These are phyloP conservation scores for Piper longum DNA, from an alignment of 164 flowering plant species.

Conservation along the genomic window DNA sequence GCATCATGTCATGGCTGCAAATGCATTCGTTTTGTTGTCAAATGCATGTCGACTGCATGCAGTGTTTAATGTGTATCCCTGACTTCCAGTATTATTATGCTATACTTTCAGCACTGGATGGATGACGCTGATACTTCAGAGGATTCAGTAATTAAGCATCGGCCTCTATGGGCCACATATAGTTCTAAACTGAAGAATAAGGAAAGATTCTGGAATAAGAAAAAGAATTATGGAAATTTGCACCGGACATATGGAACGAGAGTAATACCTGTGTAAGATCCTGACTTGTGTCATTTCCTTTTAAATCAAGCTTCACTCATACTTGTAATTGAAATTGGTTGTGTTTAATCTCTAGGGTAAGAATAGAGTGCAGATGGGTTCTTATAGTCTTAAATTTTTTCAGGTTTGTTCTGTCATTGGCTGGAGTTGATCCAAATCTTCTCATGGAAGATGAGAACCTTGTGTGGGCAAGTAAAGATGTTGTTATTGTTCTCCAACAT, in stretches of 20 bases:
- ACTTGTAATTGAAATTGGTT: neutral
- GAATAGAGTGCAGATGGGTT: neutral
- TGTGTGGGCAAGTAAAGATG: conserved; percentile 92
- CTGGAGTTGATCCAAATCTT: conserved; percentile 76
- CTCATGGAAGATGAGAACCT: conserved; percentile 98
- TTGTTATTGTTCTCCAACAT: conserved; percentile 93
- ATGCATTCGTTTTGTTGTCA: neutral
- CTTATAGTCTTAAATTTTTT: neutral
- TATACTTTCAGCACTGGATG: conserved; percentile 51
- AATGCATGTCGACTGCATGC: neutral
- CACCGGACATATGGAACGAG: conserved; percentile 89
- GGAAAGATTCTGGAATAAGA: conserved; percentile 35
- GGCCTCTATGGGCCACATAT: conserved; percentile 77
- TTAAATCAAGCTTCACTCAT: neutral
- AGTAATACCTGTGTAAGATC: conserved; percentile 92
- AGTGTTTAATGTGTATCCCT: neutral
- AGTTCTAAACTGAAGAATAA: conserved; percentile 37
- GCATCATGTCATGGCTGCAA: too few relatives aligned
- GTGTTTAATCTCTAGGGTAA: neutral
- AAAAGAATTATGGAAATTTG: conserved; percentile 54
- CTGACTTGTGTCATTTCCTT: neutral
- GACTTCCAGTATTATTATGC: neutral
- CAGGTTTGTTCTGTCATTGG: conserved; percentile 92
- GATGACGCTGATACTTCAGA: conserved; percentile 44
- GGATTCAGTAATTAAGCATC: conserved; percentile 86